Percentiles rank a stretch among this genome's conserved stretches.
phyloP scores from a whole-genome alignment of 345 rosid species.

The Bruguiera gymnorhiza region DNA sequence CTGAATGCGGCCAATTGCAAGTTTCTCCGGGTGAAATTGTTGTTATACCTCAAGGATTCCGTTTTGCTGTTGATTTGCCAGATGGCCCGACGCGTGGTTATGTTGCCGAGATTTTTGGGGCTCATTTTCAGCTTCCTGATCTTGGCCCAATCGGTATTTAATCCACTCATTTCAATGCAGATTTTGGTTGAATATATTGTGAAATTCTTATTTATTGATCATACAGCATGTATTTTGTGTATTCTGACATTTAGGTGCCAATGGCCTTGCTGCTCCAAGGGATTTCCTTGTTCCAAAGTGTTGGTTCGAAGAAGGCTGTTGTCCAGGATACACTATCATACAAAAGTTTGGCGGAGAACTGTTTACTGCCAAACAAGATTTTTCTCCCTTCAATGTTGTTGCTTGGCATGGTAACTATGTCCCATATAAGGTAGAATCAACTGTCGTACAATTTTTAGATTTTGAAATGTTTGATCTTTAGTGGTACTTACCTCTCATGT shows the following conservation, averaged over 20 bases:
- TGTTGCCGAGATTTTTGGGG: constrained; percentile 82
- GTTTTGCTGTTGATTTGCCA: constrained; percentile 61
- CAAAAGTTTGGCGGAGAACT: constrained; percentile 92
- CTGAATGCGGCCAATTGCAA: constrained; percentile 84
- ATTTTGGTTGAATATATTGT: constrained; percentile 9
- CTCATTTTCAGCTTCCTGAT: constrained; percentile 97
- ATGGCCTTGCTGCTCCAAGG: constrained; percentile 94
- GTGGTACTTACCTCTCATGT: background rate
- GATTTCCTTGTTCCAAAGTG: constrained; percentile 85
- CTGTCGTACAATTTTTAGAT: background rate
- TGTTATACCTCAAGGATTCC: constrained; percentile 89
- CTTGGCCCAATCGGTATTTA: constrained; percentile 93
- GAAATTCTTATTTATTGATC: background rate
- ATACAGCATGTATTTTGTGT: background rate
- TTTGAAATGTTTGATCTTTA: background rate
- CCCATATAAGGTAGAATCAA: constrained; percentile 70
- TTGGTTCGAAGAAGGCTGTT: constrained; percentile 68
- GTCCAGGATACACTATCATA: constrained; percentile 64
- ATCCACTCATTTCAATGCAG: background rate
- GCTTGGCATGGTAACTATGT: constrained; percentile 99
- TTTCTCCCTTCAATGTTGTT: constrained; percentile 93
- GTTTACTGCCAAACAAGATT: constrained; percentile 85
- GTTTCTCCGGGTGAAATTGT: constrained; percentile 85
- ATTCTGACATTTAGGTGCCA: constrained; percentile 57
- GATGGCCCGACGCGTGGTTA: constrained; percentile 97